A percentile compares a stretch with the other conserved stretches of the same genome.
These are phyloP conservation scores for Orychophragmus violaceus DNA, from an alignment of 345 rosid genomes.

Conservation along the genomic window DNA sequence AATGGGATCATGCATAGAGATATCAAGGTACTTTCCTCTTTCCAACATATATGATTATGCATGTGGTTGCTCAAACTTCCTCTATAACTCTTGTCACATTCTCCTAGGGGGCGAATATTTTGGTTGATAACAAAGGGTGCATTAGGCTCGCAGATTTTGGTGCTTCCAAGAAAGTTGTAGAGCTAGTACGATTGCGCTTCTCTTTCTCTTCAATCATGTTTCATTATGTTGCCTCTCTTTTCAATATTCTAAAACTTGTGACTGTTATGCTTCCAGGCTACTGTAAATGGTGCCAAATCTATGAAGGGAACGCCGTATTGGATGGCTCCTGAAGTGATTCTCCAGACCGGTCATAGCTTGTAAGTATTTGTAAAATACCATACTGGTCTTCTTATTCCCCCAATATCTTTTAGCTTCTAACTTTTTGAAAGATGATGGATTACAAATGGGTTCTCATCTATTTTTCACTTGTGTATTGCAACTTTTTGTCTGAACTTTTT, in stretches of 20 bases:
- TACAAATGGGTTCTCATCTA: background rate
- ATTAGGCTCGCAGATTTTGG: conserved; percentile 91
- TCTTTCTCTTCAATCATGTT: background rate
- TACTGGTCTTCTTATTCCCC: background rate
- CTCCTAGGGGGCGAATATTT: conserved; percentile 78
- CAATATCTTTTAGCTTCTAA: background rate
- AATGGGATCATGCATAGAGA: conserved; percentile 89
- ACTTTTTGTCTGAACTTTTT: conserved; percentile 12
- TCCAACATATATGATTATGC: background rate
- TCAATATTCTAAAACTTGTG: background rate
- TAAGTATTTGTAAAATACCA: conserved; percentile 34
- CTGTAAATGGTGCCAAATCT: conserved; percentile 79
- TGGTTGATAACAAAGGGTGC: conserved; percentile 88
- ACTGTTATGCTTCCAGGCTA: conserved; percentile 49
- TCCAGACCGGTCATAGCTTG: conserved; percentile 93
- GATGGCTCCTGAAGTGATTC: conserved; percentile 99
- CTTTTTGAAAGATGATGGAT: conserved; percentile 1
- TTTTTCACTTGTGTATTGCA: background rate
- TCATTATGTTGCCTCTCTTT: conserved; percentile 2
- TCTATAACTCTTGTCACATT: background rate
- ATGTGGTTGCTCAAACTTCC: background rate
- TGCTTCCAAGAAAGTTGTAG: conserved; percentile 87
- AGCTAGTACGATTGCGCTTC: conserved; percentile 32
- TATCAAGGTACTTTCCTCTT: conserved; percentile 50
- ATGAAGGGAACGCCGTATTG: conserved; percentile 93